A percentile compares a stretch with the other conserved stretches of the same genome.
Conservation (phyloP, 305 asterid species). For the Fraxinus albicans region DNA sequence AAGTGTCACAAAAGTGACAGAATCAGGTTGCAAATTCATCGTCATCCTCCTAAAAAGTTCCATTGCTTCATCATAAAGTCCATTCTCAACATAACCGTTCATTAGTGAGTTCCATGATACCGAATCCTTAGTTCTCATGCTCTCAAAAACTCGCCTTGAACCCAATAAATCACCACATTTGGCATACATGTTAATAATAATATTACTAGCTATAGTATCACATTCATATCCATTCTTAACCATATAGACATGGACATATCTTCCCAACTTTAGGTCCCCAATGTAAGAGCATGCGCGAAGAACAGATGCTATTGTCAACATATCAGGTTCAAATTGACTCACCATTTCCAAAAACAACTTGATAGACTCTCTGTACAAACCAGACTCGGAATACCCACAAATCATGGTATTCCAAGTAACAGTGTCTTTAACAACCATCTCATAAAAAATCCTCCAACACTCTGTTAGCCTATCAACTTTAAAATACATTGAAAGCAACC, state of each 20-base stretch:
- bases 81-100: constrained; percentile 52
- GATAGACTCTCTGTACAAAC: constrained; percentile 53
- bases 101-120: constrained; percentile 87
- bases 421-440: constrained; percentile 64
- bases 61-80: constrained; percentile 48
- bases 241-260: constrained; percentile 58
- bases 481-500: constrained; percentile 67
- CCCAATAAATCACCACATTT: constrained; percentile 61
- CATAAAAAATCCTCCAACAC: constrained; percentile 47
- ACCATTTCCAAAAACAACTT: constrained; percentile 55
- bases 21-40: constrained; percentile 53
- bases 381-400: constrained; percentile 54
- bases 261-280: constrained; percentile 56
- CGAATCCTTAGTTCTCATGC: constrained; percentile 55
- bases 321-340: constrained; percentile 51
- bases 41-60: constrained; percentile 58
- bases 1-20: constrained; percentile 54
- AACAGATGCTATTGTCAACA: constrained; percentile 58
- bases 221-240: constrained; percentile 45
- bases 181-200: constrained; percentile 69
- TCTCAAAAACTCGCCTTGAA: constrained; percentile 59
- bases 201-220: constrained; percentile 48
- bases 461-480: constrained; percentile 50
- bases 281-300: constrained; percentile 68
- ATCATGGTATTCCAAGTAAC: constrained; percentile 80